Percentiles rank a stretch among this genome's conserved stretches.
These are phyloP conservation scores for Colletotrichum spaethianum DNA, from an alignment of 2,329 filamentous ascomycete genomes.

Conservation along the genomic window DNA sequence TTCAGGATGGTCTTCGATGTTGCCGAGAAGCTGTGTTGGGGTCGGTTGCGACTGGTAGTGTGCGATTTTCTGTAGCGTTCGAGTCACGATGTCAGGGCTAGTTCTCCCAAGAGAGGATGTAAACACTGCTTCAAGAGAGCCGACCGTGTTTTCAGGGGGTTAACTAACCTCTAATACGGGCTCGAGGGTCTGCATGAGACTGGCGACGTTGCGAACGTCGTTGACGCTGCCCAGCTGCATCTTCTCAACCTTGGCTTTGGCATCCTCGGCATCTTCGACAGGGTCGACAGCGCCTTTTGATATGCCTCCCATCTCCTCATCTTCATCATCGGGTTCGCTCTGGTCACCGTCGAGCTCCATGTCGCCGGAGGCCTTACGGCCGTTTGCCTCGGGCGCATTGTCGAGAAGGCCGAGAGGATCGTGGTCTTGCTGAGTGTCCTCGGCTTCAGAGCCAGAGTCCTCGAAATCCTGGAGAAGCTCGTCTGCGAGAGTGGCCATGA, in stretches of 20 bases:
- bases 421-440: slow-evolving; percentile 70
- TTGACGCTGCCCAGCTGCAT: slow-evolving; percentile 81
- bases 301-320: slow-evolving; percentile 68
- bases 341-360: slow-evolving; percentile 74
- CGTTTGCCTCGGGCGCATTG: slow-evolving; percentile 57
- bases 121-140: slow-evolving; percentile 64
- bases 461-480: slow-evolving; percentile 94
- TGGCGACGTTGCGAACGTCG: slow-evolving; percentile 85
- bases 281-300: slow-evolving; percentile 63
- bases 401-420: slow-evolving; percentile 60
- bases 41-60: slow-evolving; percentile 80
- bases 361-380: slow-evolving; percentile 55
- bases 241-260: slow-evolving; percentile 85
- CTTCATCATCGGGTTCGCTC: slow-evolving; percentile 68
- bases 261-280: slow-evolving; percentile 75
- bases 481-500: slow-evolving; percentile 92
- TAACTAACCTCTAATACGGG: slow-evolving; percentile 85
- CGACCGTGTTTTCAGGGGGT: slow-evolving; percentile 24
- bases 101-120: slow-evolving; percentile 71
- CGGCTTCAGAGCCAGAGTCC: slow-evolving; percentile 84
- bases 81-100: slow-evolving; percentile 77
- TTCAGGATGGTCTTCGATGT: slow-evolving; percentile 92
- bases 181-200: slow-evolving; percentile 84
- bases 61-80: slow-evolving; percentile 80
- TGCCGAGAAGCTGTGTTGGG: slow-evolving; percentile 78